A percentile compares a stretch with the other conserved stretches of the same genome.
Conservation (phyloP, 2,329 filamentous ascomycete genomes). For the Fusarium sambucinum region DNA sequence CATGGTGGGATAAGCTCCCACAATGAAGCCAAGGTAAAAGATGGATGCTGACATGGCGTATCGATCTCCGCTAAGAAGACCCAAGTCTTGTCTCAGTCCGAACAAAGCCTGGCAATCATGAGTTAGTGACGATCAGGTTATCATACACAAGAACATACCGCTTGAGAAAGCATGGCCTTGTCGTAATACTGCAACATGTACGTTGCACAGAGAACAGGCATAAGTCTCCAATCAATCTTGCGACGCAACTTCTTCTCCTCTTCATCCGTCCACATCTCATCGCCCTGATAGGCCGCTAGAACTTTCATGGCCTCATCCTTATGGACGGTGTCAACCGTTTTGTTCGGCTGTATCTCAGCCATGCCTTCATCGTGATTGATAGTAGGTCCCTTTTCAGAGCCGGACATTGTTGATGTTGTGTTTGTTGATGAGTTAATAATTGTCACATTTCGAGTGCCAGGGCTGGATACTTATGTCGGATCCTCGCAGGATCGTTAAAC, state of each 20-base stretch:
- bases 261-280: conserved; percentile 56
- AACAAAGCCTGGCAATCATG: conserved; percentile 18
- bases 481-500: too few species aligned
- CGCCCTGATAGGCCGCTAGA: conserved; percentile 56
- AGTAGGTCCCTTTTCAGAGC: too few species aligned
- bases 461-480: too few species aligned
- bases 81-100: conserved; percentile 37
- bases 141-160: conserved; percentile 51
- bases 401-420: too few species aligned
- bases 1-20: conserved; percentile 60
- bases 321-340: conserved; percentile 37
- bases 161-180: conserved; percentile 66
- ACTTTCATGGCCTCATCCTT: conserved; percentile 54
- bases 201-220: conserved; percentile 60
- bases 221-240: conserved; percentile 50
- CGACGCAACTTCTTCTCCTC: conserved; percentile 58
- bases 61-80: conserved; percentile 55
- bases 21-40: conserved; percentile 64
- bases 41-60: conserved; percentile 60
- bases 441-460: too few species aligned
- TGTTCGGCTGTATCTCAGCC: too few species aligned
- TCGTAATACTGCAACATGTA: conserved; percentile 60
- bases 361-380: too few species aligned
- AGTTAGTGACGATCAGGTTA: too few species aligned
- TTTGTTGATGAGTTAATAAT: too few species aligned